Base-by-base conservation (phyloP, 1,139 yeast species). In the Hansenula sp. region DNA sequence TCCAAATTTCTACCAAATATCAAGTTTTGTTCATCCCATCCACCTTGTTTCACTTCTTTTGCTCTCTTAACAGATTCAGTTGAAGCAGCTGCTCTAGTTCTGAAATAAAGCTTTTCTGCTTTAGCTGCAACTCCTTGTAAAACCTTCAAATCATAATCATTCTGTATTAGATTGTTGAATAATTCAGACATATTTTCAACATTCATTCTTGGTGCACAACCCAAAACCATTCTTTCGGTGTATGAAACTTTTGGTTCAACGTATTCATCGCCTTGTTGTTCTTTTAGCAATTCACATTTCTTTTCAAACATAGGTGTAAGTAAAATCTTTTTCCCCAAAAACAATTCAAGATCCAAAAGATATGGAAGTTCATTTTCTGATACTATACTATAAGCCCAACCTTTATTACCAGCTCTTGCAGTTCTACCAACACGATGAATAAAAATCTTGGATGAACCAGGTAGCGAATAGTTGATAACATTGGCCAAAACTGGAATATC, bases 351-450 rank as follows among this genome's bases (percentile, higher is more conserved):
- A 62, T 94, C 99, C 40, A 92, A 71, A 38, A 94, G 64, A 55
- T 92, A 94, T 7, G 98, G 96, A 44, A 92, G 65, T 59, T 94
- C 99, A 45, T 77, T 74, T 51, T 89, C 96, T 45, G 82, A 75
- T 4, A 90, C 83, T 42, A 94, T 77, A 1, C 97, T 83, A 60
- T 87, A 94, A 0, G 98, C 98, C 96, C 97, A 90, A 58, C 99
- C 99, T 52, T 78, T 79, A 58, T 89, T 83, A 60, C 99, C 99
- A 11, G 98, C 98, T 74, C 99, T 84, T 13, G 98, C 99, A 35
- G 99, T 92, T 74, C 99, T 82, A 63, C 99, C 99, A 39, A 94
- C 98, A 66, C 99, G 79, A 65, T 92, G 99, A 42, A 92, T 79
- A 62, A 92, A 94, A 44, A 90, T 85, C 61, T 94, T 92, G 5